Base-by-base conservation (phyloP, 305 asterid species). In the Fraxinus xanthoxyloides region DNA sequence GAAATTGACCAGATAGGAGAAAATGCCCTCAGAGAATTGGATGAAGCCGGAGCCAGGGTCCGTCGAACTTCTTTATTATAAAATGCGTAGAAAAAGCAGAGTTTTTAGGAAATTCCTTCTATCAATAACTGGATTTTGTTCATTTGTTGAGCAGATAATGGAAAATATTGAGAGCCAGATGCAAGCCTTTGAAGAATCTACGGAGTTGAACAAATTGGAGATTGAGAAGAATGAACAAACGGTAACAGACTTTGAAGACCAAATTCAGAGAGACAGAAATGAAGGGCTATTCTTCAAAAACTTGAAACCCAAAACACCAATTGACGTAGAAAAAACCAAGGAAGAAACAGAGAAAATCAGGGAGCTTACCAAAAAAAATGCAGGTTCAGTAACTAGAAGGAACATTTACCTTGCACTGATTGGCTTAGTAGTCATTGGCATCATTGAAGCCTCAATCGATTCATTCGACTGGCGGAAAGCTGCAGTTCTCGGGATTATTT, bases 1-100 rank as follows among this genome's bases (percentile, higher is more conserved):
- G 98, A 94, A 87, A 90, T 96, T 26, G 98, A 97, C 85, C 92
- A 90, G 81, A 88, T 94, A 73, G 98, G 98, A 7, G 97, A 97
- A 84, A 91, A 92, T 78, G 99, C 99, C 4, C 93, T 97, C 86
- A 87, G 77, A 80, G 95, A 93, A 75, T 88, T 97, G 75, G 98
- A 97, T 84, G 94, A 94, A 89, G 97, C 98, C 81, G 87, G 98
- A 77, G 87, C 89, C 75, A 89, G 93, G 95, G 98, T 93, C 79
- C 30, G 90, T 80, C 59, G 30, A 12, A 70, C 36, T 56, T 59
- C 31, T 31, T 30, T 30, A 28, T 59, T 77, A 77, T 81, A 74
- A 72, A 79, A 35, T 78, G 84, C 78, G 38, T 38, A 26, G 46
- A 59, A 19, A 17, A 51, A 31, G 24, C 31, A 36, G 54, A 70